Conservation (phyloP, 2,329 filamentous ascomycete species). For the Teratosphaeriaceae sp. region DNA sequence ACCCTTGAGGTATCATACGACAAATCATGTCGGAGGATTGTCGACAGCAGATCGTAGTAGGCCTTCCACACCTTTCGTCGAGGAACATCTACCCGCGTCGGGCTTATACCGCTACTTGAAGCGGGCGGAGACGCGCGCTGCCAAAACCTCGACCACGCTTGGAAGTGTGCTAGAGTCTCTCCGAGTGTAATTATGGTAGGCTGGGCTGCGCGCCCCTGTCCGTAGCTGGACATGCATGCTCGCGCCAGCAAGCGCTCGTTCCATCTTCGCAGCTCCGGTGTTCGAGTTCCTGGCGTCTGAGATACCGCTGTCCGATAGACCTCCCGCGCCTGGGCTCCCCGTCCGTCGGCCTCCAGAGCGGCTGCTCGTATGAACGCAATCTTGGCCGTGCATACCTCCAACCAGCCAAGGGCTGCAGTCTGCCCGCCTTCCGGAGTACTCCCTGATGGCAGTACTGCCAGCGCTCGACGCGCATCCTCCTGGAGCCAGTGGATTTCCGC, state of each 20-base stretch:
- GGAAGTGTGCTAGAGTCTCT: slow-evolving; percentile 35
- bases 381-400: slow-evolving; percentile 59
- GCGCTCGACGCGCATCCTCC: slow-evolving; percentile 51
- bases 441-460: slow-evolving; percentile 39
- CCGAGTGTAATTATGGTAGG: slow-evolving; percentile 15
- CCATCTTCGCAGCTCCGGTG: slow-evolving; percentile 27
- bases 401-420: slow-evolving; percentile 54
- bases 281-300: slow-evolving; percentile 23
- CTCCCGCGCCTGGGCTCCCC: slow-evolving; percentile 16
- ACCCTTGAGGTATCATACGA: slow-evolving; percentile 39
- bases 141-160: slow-evolving; percentile 66
- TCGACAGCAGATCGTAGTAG: slow-evolving; percentile 75
- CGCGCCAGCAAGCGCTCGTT: slow-evolving; percentile 26
- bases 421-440: no score
- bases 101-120: slow-evolving; percentile 27
- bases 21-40: slow-evolving; percentile 62
- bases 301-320: slow-evolving; percentile 16
- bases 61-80: slow-evolving; percentile 70
- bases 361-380: slow-evolving; percentile 22
- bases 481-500: slow-evolving; percentile 83
- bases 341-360: slow-evolving; percentile 21
- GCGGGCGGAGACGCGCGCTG: slow-evolving; percentile 18
- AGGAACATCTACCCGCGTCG: slow-evolving; percentile 31
- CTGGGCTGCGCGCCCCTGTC: slow-evolving; percentile 15
- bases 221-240: slow-evolving; percentile 24